Conservation (phyloP, 2,329 filamentous ascomycete species). For the Rutstroemia sp. region DNA sequence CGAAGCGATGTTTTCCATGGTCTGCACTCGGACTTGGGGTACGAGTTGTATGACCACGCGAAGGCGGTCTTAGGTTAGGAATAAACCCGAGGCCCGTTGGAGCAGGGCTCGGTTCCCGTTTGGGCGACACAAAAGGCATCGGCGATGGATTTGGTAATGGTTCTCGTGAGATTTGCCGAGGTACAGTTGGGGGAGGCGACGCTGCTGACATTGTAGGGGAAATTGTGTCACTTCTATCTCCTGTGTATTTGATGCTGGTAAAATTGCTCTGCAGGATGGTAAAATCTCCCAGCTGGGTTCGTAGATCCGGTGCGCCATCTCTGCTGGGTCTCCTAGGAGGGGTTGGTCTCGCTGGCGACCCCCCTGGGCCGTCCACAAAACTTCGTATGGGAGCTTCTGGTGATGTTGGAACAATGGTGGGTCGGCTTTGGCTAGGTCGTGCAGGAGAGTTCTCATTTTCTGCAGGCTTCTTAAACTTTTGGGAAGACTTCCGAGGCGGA, state of each 20-base stretch:
- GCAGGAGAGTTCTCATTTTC: slow-evolving; percentile 34
- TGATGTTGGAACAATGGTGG: not conserved
- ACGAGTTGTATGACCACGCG: slow-evolving; percentile 32
- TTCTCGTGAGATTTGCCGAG: slow-evolving; percentile 28
- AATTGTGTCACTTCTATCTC: slow-evolving; percentile 20
- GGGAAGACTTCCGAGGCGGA: slow-evolving; percentile 54
- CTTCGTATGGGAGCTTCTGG: not conserved
- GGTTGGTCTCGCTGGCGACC: not conserved
- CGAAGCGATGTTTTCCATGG: slow-evolving; percentile 59
- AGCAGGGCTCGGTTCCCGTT: slow-evolving; percentile 22
- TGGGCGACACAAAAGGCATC: slow-evolving; percentile 27
- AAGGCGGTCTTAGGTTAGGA: slow-evolving; percentile 24
- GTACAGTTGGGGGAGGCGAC: slow-evolving; percentile 26
- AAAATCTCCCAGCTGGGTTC: slow-evolving; percentile 44
- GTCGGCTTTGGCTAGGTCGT: slow-evolving; percentile 29
- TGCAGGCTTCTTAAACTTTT: slow-evolving; percentile 39
- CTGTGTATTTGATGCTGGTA: slow-evolving; percentile 17
- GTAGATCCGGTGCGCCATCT: slow-evolving; percentile 58
- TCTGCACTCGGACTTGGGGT: slow-evolving; percentile 50
- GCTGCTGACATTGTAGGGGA: slow-evolving; percentile 15
- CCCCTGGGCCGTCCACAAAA: not conserved
- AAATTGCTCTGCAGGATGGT: slow-evolving; percentile 58
- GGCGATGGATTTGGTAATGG: slow-evolving; percentile 31
- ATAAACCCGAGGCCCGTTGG: slow-evolving; percentile 27
- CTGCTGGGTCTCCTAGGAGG: slow-evolving; percentile 57